phyloP scores from a whole-genome alignment of 805 yeast genomes.

The Myxozyma lipomycoides region DNA sequence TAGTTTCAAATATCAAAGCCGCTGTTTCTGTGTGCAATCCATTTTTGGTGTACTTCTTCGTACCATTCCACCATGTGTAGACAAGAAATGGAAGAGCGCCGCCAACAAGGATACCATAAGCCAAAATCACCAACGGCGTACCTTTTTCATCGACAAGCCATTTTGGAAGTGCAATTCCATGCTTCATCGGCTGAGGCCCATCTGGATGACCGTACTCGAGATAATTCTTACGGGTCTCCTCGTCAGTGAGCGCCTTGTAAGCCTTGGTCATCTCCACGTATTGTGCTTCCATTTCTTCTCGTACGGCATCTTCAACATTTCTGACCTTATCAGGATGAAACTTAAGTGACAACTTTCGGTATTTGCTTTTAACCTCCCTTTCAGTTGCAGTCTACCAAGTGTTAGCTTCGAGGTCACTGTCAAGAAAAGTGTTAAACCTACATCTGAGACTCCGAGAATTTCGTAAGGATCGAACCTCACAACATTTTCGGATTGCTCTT shows the following conservation, averaged over 20 bases:
- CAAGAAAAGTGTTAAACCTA: conserved; percentile 4
- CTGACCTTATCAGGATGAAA: conserved; percentile 92
- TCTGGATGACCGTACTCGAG: conserved; percentile 94
- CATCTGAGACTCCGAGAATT: conserved; percentile 64
- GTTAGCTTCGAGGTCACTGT: neutral
- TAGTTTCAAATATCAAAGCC: conserved; percentile 60
- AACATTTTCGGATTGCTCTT: conserved; percentile 34
- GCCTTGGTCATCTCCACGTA: conserved; percentile 86
- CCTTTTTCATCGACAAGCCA: conserved; percentile 80
- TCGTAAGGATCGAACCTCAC: conserved; percentile 83
- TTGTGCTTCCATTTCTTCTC: conserved; percentile 64
- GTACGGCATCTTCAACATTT: conserved; percentile 50
- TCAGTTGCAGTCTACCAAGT: conserved; percentile 52
- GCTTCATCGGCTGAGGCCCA: conserved; percentile 85
- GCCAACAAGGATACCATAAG: conserved; percentile 71
- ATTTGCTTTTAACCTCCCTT: conserved; percentile 72
- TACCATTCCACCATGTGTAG: conserved; percentile 77
- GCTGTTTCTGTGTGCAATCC: conserved; percentile 88
- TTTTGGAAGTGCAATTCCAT: conserved; percentile 93
- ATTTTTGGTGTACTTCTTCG: conserved; percentile 71
- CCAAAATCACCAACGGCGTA: conserved; percentile 58
- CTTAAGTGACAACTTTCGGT: conserved; percentile 79
- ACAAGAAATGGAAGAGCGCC: conserved; percentile 75
- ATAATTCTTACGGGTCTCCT: conserved; percentile 72
- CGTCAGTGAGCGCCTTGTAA: conserved; percentile 92